These are phyloP conservation scores for Chenopodium berlandieri DNA, from an alignment of 148 eudicot species.

Conservation along the genomic window DNA sequence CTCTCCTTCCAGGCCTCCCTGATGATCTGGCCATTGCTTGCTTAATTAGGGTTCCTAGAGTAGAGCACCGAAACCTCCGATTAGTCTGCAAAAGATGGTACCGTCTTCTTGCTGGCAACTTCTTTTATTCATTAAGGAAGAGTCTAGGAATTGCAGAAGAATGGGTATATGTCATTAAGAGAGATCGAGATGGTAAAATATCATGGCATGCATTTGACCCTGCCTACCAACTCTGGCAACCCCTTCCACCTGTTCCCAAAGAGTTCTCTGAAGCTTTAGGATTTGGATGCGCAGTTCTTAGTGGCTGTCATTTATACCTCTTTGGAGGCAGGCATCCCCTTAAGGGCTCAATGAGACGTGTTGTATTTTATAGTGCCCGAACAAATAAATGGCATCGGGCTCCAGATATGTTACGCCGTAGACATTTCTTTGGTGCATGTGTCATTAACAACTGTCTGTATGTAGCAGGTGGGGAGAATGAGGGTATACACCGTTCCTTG, in stretches of 20 bases:
- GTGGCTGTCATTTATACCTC: slow-evolving; percentile 85
- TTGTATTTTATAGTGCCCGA: slow-evolving; percentile 79
- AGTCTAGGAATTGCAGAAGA: slow-evolving; percentile 65
- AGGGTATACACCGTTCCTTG: slow-evolving; percentile 64
- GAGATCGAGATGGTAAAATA: slow-evolving; percentile 74
- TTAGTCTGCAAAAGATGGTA: slow-evolving; percentile 91
- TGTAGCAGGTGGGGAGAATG: slow-evolving; percentile 91
- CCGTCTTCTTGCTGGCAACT: slow-evolving; percentile 76
- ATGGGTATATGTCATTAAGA: slow-evolving; percentile 82
- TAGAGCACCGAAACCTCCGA: slow-evolving; percentile 73
- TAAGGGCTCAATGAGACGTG: slow-evolving; percentile 96
- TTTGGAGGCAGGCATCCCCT: slow-evolving; percentile 93
- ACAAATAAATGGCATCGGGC: slow-evolving; percentile 97
- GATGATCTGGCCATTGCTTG: slow-evolving; percentile 96
- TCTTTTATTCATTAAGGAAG: slow-evolving; percentile 74
- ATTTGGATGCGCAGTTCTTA: slow-evolving; percentile 87
- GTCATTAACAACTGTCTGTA: slow-evolving; percentile 90
- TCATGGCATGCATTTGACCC: slow-evolving; percentile 97
- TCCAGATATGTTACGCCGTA: slow-evolving; percentile 81
- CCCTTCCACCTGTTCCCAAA: slow-evolving; percentile 90
- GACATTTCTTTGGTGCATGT: slow-evolving; percentile 88
- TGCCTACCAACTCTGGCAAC: slow-evolving; percentile 67
- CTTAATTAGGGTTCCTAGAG: slow-evolving; percentile 78
- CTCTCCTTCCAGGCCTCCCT: slow-evolving; percentile 85
- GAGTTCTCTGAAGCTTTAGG: slow-evolving; percentile 80